These are phyloP conservation scores for Diaporthe amygdali DNA, from an alignment of 2,329 filamentous ascomycete species.

Conservation along the genomic window DNA sequence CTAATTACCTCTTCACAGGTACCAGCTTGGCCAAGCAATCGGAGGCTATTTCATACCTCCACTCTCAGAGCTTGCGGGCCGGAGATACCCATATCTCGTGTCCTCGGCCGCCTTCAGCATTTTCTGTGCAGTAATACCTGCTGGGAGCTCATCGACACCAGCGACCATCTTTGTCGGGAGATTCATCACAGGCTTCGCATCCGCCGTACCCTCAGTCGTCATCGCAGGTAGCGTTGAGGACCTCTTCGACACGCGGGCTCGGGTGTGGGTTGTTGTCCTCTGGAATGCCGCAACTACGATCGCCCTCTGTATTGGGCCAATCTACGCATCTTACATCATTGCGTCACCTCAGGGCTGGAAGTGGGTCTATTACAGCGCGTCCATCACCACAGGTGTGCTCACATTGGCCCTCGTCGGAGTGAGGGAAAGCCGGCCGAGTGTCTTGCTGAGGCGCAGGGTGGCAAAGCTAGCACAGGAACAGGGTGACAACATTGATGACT, in stretches of 20 bases:
- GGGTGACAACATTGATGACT: constrained; percentile 17
- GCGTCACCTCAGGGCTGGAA: constrained; percentile 38
- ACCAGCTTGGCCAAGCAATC: constrained; percentile 42
- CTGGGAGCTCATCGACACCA: constrained; percentile 28
- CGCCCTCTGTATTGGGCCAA: constrained; percentile 48
- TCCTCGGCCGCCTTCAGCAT: constrained; percentile 38
- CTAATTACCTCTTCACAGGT: constrained; percentile 27
- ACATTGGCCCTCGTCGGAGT: constrained; percentile 42
- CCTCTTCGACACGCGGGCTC: constrained; percentile 49
- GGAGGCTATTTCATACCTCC: constrained; percentile 45
- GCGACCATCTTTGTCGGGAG: constrained; percentile 44
- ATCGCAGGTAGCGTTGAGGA: constrained; percentile 54
- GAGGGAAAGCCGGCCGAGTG: constrained; percentile 49
- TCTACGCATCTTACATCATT: constrained; percentile 46
- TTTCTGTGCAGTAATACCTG: constrained; percentile 43
- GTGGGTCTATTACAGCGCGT: constrained; percentile 50
- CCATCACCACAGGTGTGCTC: constrained; percentile 41
- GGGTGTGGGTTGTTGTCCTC: constrained; percentile 51
- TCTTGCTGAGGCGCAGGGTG: constrained; percentile 39
- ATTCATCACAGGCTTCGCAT: constrained; percentile 48
- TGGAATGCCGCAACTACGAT: constrained; percentile 49
- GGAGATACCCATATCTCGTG: constrained; percentile 39
- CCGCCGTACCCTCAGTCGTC: constrained; percentile 52
- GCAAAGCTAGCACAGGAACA: constrained; percentile 19
- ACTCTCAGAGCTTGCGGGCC: constrained; percentile 42